Percentiles rank a stretch among this genome's conserved stretches.
These are phyloP conservation scores for Linnemannia hyalina DNA, from an alignment of 192 early-diverging fungal genomes.

Conservation along the genomic window DNA sequence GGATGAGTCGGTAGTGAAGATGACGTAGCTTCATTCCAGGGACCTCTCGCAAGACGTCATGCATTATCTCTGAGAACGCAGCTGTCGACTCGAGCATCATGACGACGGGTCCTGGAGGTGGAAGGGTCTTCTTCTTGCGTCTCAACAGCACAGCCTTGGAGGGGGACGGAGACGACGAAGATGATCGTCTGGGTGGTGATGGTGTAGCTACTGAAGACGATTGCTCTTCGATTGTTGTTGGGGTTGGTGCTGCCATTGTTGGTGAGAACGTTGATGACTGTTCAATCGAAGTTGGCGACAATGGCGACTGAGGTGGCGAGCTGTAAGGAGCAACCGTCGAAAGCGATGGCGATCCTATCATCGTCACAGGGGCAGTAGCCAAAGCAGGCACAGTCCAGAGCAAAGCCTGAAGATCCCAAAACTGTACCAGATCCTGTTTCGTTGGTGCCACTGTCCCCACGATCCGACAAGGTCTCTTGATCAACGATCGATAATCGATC, in stretches of 20 bases:
- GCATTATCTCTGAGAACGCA: constrained; percentile 15
- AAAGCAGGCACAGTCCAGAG: constrained; percentile 40
- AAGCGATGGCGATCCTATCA: neutral
- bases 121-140: constrained; percentile 16
- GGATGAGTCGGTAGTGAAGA: constrained; percentile 26
- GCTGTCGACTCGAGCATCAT: constrained; percentile 26
- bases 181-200: neutral
- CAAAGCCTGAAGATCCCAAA: constrained; percentile 41
- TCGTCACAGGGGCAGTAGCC: neutral
- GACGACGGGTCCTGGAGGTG: constrained; percentile 29
- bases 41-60: constrained; percentile 28
- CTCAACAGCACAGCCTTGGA: constrained; percentile 32
- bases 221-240: neutral
- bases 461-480: constrained; percentile 51
- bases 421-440: constrained; percentile 35
- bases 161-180: constrained; percentile 3
- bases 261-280: neutral
- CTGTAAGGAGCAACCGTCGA: neutral
- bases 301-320: neutral
- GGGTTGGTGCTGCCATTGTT: neutral
- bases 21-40: constrained; percentile 31
- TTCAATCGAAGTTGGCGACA: neutral
- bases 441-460: constrained; percentile 3
- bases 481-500: constrained; percentile 37
- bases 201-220: neutral